These are phyloP conservation scores for Cladochytrium replicatum DNA, from an alignment of 192 early-diverging fungal species.

Conservation along the genomic window DNA sequence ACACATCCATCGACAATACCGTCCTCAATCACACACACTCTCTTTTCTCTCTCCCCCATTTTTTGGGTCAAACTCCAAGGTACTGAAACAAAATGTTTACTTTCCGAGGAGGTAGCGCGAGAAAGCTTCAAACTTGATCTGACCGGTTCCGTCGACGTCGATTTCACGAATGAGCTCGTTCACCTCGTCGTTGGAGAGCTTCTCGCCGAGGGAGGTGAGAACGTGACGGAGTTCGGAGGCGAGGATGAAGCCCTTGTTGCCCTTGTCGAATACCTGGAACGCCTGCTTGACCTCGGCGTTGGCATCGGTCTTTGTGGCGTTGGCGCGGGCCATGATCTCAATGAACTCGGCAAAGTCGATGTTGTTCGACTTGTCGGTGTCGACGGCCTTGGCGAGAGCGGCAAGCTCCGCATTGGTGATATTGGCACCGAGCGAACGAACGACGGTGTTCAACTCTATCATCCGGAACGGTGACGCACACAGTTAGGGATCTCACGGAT, in stretches of 20 bases:
- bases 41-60: too few relatives aligned
- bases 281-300: constrained; percentile 92
- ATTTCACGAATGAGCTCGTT: constrained; percentile 43
- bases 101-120: too few relatives aligned
- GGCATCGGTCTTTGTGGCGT: constrained; percentile 72
- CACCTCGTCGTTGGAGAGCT: constrained; percentile 65
- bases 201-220: constrained; percentile 86
- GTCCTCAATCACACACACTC: too few relatives aligned
- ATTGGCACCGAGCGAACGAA: constrained; percentile 86
- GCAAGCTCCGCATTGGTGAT: constrained; percentile 87
- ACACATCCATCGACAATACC: too few relatives aligned
- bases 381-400: constrained; percentile 93
- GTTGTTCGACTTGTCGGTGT: constrained; percentile 86
- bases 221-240: constrained; percentile 84
- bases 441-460: constrained; percentile 93
- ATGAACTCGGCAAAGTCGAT: constrained; percentile 94
- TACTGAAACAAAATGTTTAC: too few relatives aligned
- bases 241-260: constrained; percentile 85
- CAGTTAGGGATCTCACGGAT: too few relatives aligned
- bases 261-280: constrained; percentile 96
- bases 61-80: too few relatives aligned
- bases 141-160: constrained; percentile 75
- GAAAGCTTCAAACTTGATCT: constrained; percentile 83
- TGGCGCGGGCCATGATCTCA: constrained; percentile 85
- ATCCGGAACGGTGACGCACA: too few relatives aligned